These are phyloP conservation scores for Candida lessepsii DNA, from an alignment of 805 yeast genomes.

Conservation along the genomic window DNA sequence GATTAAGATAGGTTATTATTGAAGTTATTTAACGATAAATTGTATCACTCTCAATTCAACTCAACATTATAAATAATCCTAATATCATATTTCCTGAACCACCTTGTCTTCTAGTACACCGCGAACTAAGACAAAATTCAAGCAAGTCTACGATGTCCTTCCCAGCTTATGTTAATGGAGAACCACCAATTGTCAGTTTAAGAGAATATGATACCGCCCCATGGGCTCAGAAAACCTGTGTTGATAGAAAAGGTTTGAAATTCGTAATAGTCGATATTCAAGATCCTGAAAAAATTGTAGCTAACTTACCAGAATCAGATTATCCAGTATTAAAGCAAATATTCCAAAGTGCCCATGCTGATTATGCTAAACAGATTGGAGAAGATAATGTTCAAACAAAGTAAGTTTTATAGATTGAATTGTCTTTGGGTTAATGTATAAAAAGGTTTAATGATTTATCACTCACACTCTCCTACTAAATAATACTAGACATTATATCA, in stretches of 20 bases:
- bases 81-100: too few relatives aligned
- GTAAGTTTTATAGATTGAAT: background rate
- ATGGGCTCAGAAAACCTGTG: conserved; percentile 52
- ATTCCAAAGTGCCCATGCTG: conserved; percentile 45
- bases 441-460: background rate
- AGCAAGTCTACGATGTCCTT: too few relatives aligned
- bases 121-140: too few relatives aligned
- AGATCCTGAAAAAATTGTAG: conserved; percentile 43
- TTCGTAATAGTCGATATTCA: conserved; percentile 49
- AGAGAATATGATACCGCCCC: conserved; percentile 49
- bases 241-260: conserved; percentile 33
- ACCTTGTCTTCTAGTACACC: too few relatives aligned
- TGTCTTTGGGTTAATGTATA: background rate
- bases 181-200: conserved; percentile 48
- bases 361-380: conserved; percentile 18
- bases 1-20: too few relatives aligned
- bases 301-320: conserved; percentile 38
- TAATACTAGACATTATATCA: too few relatives aligned
- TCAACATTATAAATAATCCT: too few relatives aligned
- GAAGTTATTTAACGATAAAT: too few relatives aligned
- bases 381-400: conserved; percentile 10
- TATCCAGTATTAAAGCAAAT: conserved; percentile 40
- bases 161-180: conserved; percentile 44
- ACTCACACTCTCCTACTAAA: too few relatives aligned
- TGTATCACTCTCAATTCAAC: too few relatives aligned